These are phyloP conservation scores for Saturnispora dispora DNA, from an alignment of 805 yeast genomes.

Conservation along the genomic window DNA sequence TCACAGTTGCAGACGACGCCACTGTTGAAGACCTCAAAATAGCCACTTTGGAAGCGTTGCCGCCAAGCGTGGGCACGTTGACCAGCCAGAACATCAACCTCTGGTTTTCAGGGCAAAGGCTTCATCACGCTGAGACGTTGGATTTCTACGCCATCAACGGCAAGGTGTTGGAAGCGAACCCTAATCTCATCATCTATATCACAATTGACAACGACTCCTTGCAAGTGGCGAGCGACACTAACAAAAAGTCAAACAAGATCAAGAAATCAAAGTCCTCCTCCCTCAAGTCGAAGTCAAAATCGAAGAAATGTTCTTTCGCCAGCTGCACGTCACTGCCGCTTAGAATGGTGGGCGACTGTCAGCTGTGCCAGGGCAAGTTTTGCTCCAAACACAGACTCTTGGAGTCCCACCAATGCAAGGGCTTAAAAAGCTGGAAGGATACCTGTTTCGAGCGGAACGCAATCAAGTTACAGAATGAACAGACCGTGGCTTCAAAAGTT, in stretches of 20 bases:
- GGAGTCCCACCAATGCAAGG: slow-evolving; percentile 77
- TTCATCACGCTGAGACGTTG: slow-evolving; percentile 22
- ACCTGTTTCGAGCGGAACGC: slow-evolving; percentile 80
- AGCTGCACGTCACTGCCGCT: slow-evolving; percentile 58
- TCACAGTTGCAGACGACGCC: slow-evolving; percentile 40
- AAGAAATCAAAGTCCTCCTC: slow-evolving; percentile 14
- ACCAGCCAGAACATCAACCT: slow-evolving; percentile 18
- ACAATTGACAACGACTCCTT: slow-evolving; percentile 19
- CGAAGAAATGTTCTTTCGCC: slow-evolving; percentile 41
- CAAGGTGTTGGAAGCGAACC: slow-evolving; percentile 9
- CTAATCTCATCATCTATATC: slow-evolving; percentile 23
- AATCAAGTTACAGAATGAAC: slow-evolving; percentile 70
- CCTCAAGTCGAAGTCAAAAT: slow-evolving; percentile 30
- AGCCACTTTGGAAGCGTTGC: slow-evolving; percentile 35
- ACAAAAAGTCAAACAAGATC: not conserved
- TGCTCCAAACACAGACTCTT: slow-evolving; percentile 81
- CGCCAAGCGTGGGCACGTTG: slow-evolving; percentile 5
- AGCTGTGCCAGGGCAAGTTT: slow-evolving; percentile 73
- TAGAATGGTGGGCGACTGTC: slow-evolving; percentile 72
- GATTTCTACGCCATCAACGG: slow-evolving; percentile 23
- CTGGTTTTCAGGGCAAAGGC: slow-evolving; percentile 27
- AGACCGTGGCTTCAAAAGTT: slow-evolving; percentile 69
- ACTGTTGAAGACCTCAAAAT: slow-evolving; percentile 43
- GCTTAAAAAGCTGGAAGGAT: slow-evolving; percentile 72
- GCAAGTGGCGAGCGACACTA: not conserved